These are phyloP conservation scores for Petrea volubilis DNA, from an alignment of 257 asterid genomes.

Conservation along the genomic window DNA sequence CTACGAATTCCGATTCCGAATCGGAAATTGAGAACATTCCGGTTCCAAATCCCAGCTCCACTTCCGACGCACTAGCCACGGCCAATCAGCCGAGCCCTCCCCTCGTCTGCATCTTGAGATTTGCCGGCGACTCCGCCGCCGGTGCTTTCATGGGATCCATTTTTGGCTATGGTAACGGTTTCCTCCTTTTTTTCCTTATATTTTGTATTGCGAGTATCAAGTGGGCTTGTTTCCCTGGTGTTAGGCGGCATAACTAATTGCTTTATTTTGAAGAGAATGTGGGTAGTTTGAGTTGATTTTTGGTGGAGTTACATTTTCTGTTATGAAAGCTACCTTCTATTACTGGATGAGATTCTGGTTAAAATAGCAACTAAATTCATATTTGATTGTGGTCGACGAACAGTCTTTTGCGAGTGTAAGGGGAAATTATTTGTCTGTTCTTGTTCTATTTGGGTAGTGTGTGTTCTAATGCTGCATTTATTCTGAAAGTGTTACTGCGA, in stretches of 20 bases:
- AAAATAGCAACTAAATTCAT: too few relatives aligned
- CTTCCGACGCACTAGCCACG: constrained; percentile 39
- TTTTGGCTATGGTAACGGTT: constrained; percentile 65
- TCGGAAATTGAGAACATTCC: constrained; percentile 47
- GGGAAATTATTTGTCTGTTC: too few relatives aligned
- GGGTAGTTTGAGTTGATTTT: background rate
- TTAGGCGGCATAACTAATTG: background rate
- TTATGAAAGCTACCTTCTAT: background rate
- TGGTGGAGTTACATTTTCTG: background rate
- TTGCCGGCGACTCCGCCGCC: constrained; percentile 75
- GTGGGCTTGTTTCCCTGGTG: background rate
- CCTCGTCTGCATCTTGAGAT: constrained; percentile 59
- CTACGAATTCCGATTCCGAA: constrained; percentile 53
- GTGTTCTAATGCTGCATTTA: too few relatives aligned
- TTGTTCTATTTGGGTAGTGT: too few relatives aligned
- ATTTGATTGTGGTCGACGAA: too few relatives aligned
- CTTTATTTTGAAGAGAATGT: background rate
- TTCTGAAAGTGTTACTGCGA: too few relatives aligned
- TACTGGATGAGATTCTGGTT: background rate
- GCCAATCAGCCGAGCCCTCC: constrained; percentile 59
- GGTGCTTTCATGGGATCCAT: constrained; percentile 85
- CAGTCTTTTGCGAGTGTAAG: too few relatives aligned
- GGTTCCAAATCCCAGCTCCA: constrained; percentile 23
- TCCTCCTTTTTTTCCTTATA: background rate
- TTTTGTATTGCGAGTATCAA: background rate